Percentiles rank a stretch among this genome's conserved stretches.
These are phyloP conservation scores for Wickerhamiella bombiphila DNA, from an alignment of 805 yeast species.

Conservation along the genomic window DNA sequence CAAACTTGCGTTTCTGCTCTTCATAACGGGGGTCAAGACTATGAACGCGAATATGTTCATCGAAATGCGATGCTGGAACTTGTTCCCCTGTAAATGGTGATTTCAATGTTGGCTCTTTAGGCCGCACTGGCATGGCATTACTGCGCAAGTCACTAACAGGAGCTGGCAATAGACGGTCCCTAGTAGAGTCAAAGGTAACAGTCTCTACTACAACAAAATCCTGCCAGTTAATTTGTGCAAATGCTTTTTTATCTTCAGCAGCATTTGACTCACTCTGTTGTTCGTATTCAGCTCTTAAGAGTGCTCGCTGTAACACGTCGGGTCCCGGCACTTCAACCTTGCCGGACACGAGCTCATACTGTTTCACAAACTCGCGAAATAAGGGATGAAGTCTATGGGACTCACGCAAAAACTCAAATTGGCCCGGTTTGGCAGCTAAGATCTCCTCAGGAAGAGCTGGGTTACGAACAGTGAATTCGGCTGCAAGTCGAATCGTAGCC, in stretches of 20 bases:
- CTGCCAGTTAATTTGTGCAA: constrained; percentile 61
- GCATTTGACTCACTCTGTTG: constrained; percentile 22
- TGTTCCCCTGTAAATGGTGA: constrained; percentile 70
- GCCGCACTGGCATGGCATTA: background rate
- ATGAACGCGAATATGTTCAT: constrained; percentile 50
- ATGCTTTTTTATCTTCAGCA: constrained; percentile 14
- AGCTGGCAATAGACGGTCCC: constrained; percentile 21
- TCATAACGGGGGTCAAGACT: constrained; percentile 67
- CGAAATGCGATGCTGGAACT: constrained; percentile 54
- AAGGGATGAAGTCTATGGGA: constrained; percentile 45
- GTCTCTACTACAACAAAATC: constrained; percentile 61
- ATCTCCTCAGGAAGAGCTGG: constrained; percentile 33
- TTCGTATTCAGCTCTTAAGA: constrained; percentile 3
- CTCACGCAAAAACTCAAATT: constrained; percentile 52
- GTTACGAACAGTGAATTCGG: constrained; percentile 50
- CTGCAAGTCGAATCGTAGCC: constrained; percentile 56
- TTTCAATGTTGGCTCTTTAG: constrained; percentile 30
- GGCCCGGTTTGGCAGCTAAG: constrained; percentile 26
- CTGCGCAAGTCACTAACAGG: constrained; percentile 10
- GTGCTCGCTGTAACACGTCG: constrained; percentile 15
- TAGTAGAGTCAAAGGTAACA: constrained; percentile 34
- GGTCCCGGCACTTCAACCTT: constrained; percentile 15
- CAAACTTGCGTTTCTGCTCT: constrained; percentile 37
- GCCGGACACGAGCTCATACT: constrained; percentile 34
- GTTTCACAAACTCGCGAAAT: constrained; percentile 37